Evolutionary conservation across 441 rosid genomes (phyloP).

Genomic region (Hypseocharis bilobata): DNA sequence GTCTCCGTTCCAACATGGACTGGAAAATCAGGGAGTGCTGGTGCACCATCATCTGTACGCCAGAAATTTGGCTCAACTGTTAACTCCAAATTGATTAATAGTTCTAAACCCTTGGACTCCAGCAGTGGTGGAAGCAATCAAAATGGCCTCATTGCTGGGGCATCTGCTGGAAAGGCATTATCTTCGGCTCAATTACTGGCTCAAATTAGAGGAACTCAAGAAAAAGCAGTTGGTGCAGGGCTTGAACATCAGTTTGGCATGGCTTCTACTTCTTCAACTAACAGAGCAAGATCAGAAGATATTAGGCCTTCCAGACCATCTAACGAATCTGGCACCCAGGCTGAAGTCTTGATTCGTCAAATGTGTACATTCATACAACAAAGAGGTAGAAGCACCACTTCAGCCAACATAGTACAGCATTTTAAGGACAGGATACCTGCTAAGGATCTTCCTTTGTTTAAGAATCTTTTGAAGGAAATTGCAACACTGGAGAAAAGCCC

Average conservation of each 20-base stretch:
- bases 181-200: slow-evolving; percentile 75
- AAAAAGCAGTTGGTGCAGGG: slow-evolving; percentile 58
- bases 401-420: slow-evolving; percentile 63
- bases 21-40: slow-evolving; percentile 81
- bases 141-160: slow-evolving; percentile 56
- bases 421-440: slow-evolving; percentile 57
- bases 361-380: slow-evolving; percentile 74
- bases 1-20: slow-evolving; percentile 91
- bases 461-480: slow-evolving; percentile 72
- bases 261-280: slow-evolving; percentile 32
- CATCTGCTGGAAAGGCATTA: slow-evolving; percentile 69
- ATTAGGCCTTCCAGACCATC: slow-evolving; percentile 32
- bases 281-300: slow-evolving; percentile 23
- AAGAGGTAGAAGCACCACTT: slow-evolving; percentile 61
- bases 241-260: slow-evolving; percentile 33
- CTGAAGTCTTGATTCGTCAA: slow-evolving; percentile 67
- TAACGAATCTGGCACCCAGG: slow-evolving; percentile 39
- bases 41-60: slow-evolving; percentile 65
- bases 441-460: slow-evolving; percentile 54
- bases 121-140: slow-evolving; percentile 28
- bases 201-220: slow-evolving; percentile 65
- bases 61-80: slow-evolving; percentile 66
- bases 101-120: slow-evolving; percentile 27
- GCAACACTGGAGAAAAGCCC: slow-evolving; percentile 47
- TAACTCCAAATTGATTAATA: slow-evolving; percentile 37